Base-by-base conservation (phyloP, 2,329 filamentous ascomycete species). In the Cladophialophora exuberans region DNA sequence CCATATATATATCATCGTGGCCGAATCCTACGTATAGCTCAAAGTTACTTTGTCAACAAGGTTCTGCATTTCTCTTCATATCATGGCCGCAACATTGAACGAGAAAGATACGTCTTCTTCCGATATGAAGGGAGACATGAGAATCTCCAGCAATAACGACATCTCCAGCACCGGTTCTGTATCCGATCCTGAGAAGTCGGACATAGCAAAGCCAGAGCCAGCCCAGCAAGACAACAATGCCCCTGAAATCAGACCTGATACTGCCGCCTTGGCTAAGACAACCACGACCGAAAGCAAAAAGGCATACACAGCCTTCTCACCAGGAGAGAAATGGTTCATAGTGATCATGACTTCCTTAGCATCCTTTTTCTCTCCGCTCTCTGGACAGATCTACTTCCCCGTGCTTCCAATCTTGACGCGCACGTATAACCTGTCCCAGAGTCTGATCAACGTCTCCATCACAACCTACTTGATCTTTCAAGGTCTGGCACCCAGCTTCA, bases 281-380 rank as follows among this genome's bases (percentile, higher is more conserved):
- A 15, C 41, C 15, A 39, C 23, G 11, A 45, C 39, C 38, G 23
- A 6, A 7, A 33, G 30, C 18, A 26, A 50, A 28, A 56, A 52
- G 33, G 36, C 55, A 17, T 61, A 61, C 28, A 49, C 46, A 6
- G 51, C 52, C 25, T 61, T 61, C 43, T 52, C 51, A 13, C 15
- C 20, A 11, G 20, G 15, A 9, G 35, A 76, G 61, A 81, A 79
- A 63, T 70, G 74, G 54, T 63, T 75, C 57, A 73, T 81, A 28
- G 73, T 80, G 20, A 70, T 75, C 63, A 54, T 49, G 43, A 49
- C 52, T 23, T 25, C 41, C 26, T 42, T 54, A 44, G 77, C 67
- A 80, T 79, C 2, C 79, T 80, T 2, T 61, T 80, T 10, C 78
- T 78, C 3, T 75, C 76, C 23, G 79, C 76, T 55, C 81, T 83